Conservation (phyloP, 192 early-diverging fungal genomes). For the Chytriomyces sp. region DNA sequence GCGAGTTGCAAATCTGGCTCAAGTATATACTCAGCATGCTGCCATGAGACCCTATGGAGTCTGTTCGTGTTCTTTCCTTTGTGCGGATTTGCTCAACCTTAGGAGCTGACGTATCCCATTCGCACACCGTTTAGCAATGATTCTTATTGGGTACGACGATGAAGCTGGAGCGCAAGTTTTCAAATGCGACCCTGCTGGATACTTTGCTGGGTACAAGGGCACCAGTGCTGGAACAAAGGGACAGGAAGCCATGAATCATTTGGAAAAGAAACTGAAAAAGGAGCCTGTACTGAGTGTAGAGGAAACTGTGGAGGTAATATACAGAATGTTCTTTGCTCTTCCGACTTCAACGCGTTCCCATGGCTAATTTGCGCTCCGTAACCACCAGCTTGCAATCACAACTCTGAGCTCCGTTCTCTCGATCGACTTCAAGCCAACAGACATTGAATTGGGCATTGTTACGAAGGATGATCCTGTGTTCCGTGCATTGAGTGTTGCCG, state of each 20-base stretch:
- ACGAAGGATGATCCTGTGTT: constrained; percentile 76
- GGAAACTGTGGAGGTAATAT: constrained; percentile 87
- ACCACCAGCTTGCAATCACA: constrained; percentile 83
- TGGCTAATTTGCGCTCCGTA: background rate
- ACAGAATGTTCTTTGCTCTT: background rate
- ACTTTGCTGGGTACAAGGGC: constrained; percentile 96
- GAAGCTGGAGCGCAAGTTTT: constrained; percentile 97
- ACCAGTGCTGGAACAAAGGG: constrained; percentile 95
- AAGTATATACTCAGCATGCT: constrained; percentile 99
- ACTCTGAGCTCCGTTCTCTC: constrained; percentile 90
- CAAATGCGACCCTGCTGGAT: constrained; percentile 98
- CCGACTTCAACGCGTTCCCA: too few species aligned
- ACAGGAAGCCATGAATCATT: constrained; percentile 91
- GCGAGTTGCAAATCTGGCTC: constrained; percentile 96
- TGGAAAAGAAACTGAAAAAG: constrained; percentile 99
- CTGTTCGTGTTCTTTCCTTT: constrained; percentile 63
- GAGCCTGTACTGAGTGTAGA: constrained; percentile 76
- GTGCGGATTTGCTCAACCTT: background rate
- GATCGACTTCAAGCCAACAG: constrained; percentile 94
- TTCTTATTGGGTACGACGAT: constrained; percentile 94
- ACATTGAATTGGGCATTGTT: constrained; percentile 94
- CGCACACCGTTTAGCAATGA: constrained; percentile 75
- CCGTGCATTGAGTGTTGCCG: constrained; percentile 72
- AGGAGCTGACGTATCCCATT: background rate
- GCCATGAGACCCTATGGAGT: constrained; percentile 97